phyloP scores from a whole-genome alignment of 2,329 filamentous ascomycete species.

The Domatiomyces globalis region DNA sequence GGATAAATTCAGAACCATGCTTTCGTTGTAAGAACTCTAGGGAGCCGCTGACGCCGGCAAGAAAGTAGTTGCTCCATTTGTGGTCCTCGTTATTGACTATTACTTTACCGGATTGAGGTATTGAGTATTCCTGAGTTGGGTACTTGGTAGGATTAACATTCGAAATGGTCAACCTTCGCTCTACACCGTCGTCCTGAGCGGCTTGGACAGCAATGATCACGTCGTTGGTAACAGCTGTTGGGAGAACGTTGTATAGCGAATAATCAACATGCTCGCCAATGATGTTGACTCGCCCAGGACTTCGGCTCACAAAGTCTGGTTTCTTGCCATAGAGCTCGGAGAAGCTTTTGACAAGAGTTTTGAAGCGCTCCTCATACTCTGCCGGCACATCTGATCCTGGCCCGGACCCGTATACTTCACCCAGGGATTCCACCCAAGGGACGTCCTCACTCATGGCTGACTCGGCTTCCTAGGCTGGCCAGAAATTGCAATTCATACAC shows the following conservation, averaged over 20 bases:
- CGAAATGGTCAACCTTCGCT: slow-evolving; percentile 51
- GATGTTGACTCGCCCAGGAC: slow-evolving; percentile 90
- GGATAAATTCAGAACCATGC: slow-evolving; percentile 45
- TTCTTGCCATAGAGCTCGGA: slow-evolving; percentile 51
- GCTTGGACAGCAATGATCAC: slow-evolving; percentile 67
- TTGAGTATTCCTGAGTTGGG: slow-evolving; percentile 56
- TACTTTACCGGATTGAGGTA: slow-evolving; percentile 49
- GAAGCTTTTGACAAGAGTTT: slow-evolving; percentile 57
- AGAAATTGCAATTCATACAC: too few relatives aligned
- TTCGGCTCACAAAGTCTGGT: slow-evolving; percentile 72
- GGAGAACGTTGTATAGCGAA: slow-evolving; percentile 86
- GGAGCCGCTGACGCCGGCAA: slow-evolving; percentile 72
- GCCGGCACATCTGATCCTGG: slow-evolving; percentile 58
- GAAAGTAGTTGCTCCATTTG: slow-evolving; percentile 99
- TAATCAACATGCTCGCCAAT: slow-evolving; percentile 99
- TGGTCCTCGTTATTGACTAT: slow-evolving; percentile 72
- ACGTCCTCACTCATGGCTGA: slow-evolving; percentile 10
- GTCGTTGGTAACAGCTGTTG: slow-evolving; percentile 89
- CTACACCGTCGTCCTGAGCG: slow-evolving; percentile 33
- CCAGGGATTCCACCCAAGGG: slow-evolving; percentile 13
- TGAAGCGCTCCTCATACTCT: slow-evolving; percentile 60
- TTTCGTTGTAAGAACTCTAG: slow-evolving; percentile 61
- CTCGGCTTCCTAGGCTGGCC: background rate
- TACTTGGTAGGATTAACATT: slow-evolving; percentile 70
- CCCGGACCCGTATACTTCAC: slow-evolving; percentile 35